These are phyloP conservation scores for Trifolium repens DNA, from an alignment of 306 rosid species.

Conservation along the genomic window DNA sequence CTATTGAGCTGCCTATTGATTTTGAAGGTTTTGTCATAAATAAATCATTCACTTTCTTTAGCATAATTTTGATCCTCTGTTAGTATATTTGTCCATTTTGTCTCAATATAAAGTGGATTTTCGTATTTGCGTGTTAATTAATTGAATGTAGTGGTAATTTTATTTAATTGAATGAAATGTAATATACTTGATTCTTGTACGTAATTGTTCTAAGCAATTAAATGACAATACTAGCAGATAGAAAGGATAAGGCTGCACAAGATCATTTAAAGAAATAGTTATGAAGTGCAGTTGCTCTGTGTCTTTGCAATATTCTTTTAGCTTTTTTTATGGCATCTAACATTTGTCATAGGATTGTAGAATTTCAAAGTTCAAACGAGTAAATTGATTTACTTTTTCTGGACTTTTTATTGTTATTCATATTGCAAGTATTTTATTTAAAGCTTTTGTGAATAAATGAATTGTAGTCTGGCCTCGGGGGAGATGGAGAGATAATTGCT, in stretches of 20 bases:
- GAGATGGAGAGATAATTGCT: too few species aligned
- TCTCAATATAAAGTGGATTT: background rate
- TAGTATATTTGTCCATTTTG: background rate
- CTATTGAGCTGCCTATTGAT: too few species aligned
- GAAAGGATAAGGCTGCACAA: too few species aligned
- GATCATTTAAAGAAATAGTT: too few species aligned
- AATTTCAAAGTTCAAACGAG: constrained; percentile 22
- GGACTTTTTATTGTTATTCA: constrained; percentile 20
- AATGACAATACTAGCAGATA: too few species aligned
- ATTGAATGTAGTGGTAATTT: background rate
- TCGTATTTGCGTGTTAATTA: background rate
- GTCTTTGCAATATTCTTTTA: constrained; percentile 23
- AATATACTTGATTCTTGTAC: too few species aligned
- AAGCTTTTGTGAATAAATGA: constrained; percentile 19
- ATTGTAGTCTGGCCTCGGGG: too few species aligned
- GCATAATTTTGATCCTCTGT: background rate
- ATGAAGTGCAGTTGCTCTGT: constrained; percentile 29
- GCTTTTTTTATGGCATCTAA: constrained; percentile 5
- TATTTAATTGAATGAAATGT: background rate
- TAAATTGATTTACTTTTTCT: constrained; percentile 25
- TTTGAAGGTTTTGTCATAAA: too few species aligned
- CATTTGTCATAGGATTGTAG: constrained; percentile 12
- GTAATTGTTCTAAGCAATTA: too few species aligned
- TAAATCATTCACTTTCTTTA: background rate
- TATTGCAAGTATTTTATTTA: constrained; percentile 23